Conservation (phyloP, 208 protist species). For the Crithidia acanthocephali region DNA sequence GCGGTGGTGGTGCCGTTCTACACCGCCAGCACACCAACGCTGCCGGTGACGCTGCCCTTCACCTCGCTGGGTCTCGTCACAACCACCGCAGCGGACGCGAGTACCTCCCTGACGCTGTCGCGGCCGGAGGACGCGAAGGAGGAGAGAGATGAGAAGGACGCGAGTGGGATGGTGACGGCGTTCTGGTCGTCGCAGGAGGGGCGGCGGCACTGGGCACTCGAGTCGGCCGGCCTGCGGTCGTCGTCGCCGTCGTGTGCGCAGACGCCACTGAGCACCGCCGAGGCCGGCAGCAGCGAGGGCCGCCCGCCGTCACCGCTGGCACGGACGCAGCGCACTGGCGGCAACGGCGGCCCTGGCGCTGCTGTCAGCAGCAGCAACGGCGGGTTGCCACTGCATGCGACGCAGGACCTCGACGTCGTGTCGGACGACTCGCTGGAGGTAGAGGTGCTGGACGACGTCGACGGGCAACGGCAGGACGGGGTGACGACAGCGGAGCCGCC, state of each 20-base stretch:
- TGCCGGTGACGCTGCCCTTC: background rate
- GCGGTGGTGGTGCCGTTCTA: conserved; percentile 55
- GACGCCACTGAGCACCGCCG: background rate
- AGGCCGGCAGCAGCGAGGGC: background rate
- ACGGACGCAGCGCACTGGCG: background rate
- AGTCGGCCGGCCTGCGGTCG: background rate
- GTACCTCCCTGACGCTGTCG: conserved; percentile 1
- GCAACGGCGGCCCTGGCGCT: background rate
- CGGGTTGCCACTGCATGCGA: background rate
- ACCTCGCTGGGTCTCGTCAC: background rate
- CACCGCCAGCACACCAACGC: background rate
- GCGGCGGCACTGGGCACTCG: conserved; percentile 1
- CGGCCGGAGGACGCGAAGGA: background rate
- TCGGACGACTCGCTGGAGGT: conserved; percentile 36
- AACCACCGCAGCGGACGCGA: background rate
- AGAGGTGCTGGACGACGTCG: conserved; percentile 28
- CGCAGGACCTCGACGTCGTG: conserved; percentile 5
- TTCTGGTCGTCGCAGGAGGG: conserved; percentile 14
- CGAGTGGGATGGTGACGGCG: conserved; percentile 24
- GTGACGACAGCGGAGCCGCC: background rate
- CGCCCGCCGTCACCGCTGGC: background rate
- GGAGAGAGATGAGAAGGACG: conserved; percentile 21
- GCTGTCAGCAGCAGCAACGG: no score
- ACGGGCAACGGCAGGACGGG: background rate
- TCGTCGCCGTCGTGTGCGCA: background rate